phyloP scores from a whole-genome alignment of 1,284 basidiomycete genomes.

The Pisolithus thermaeus region DNA sequence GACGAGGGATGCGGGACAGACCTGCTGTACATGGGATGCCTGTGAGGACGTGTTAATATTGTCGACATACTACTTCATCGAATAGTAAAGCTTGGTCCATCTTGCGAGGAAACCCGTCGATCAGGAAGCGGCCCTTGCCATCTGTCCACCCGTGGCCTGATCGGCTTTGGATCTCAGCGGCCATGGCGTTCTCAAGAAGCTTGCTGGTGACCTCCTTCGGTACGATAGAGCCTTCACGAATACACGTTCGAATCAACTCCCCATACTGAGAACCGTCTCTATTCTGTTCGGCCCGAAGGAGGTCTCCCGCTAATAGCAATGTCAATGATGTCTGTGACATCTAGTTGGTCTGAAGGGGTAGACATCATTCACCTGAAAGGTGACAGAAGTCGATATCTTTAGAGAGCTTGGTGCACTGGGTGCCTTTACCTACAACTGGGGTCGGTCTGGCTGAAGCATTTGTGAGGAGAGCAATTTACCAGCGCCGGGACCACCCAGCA shows the following conservation, averaged over 20 bases:
- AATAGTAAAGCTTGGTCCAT: conserved; percentile 98
- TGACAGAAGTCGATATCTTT: conserved; percentile 88
- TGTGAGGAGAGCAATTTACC: conserved; percentile 41
- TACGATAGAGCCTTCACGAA: conserved; percentile 92
- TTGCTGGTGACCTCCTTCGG: conserved; percentile 97
- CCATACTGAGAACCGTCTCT: conserved; percentile 85
- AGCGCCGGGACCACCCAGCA: conserved; percentile 95
- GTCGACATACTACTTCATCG: conserved; percentile 69
- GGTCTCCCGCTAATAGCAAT: conserved; percentile 80
- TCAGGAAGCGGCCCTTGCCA: conserved; percentile 83
- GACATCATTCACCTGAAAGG: conserved; percentile 67
- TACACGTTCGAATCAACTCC: conserved; percentile 82
- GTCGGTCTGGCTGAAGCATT: conserved; percentile 7
- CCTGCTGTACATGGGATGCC: conserved; percentile 31
- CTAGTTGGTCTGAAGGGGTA: neutral
- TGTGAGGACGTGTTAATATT: neutral
- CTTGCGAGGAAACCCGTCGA: conserved; percentile 92
- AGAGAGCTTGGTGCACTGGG: conserved; percentile 90
- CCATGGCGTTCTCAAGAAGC: conserved; percentile 93
- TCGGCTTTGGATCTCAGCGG: conserved; percentile 48
- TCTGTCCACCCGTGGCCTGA: conserved; percentile 60
- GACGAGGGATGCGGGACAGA: conserved; percentile 76
- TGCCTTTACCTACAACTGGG: conserved; percentile 79
- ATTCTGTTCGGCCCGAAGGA: conserved; percentile 90
- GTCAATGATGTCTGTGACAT: conserved; percentile 4